Evolutionary conservation across 2,329 filamentous ascomycete genomes (phyloP).

Genomic region (Fusarium hainanense): DNA sequence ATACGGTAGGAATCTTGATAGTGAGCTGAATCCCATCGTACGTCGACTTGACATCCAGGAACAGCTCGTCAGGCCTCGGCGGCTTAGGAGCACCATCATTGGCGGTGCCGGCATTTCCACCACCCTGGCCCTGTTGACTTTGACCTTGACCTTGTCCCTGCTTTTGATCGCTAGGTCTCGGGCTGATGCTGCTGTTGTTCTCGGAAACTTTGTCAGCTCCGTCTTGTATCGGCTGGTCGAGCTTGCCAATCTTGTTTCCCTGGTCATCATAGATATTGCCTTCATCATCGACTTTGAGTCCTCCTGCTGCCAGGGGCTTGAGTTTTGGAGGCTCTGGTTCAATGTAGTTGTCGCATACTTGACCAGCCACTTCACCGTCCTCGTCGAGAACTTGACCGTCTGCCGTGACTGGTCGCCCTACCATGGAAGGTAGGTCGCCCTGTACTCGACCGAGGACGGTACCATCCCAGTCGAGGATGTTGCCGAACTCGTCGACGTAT

Average conservation of each 20-base stretch:
- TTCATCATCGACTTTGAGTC: slow-evolving; percentile 66
- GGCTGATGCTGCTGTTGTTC: slow-evolving; percentile 4
- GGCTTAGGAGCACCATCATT: slow-evolving; percentile 44
- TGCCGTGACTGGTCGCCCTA: slow-evolving; percentile 59
- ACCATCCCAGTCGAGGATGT: slow-evolving; percentile 62
- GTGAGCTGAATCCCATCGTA: slow-evolving; percentile 68
- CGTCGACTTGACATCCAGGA: slow-evolving; percentile 67
- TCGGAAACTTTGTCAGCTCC: slow-evolving; percentile 16
- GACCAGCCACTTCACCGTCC: slow-evolving; percentile 82
- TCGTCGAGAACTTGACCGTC: slow-evolving; percentile 72
- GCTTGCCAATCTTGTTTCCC: slow-evolving; percentile 70
- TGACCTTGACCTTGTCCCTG: slow-evolving; percentile 1
- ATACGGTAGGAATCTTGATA: slow-evolving; percentile 67
- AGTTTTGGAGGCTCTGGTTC: slow-evolving; percentile 63
- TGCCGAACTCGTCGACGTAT: slow-evolving; percentile 65
- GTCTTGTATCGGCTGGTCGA: slow-evolving; percentile 57
- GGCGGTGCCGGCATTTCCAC: slow-evolving; percentile 1
- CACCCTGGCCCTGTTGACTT: slow-evolving; percentile 1
- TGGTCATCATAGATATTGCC: slow-evolving; percentile 68
- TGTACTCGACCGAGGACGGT: slow-evolving; percentile 63
- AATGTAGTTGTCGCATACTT: slow-evolving; percentile 68
- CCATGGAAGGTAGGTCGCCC: slow-evolving; percentile 66
- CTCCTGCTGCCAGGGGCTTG: slow-evolving; percentile 60
- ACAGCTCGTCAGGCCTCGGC: slow-evolving; percentile 61
- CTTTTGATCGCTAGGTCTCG: background rate